Evolutionary conservation across 352 stramenopile genomes (phyloP), one percentile per base, ranked within the genome.

Genomic region (Globisporangium canariense): DNA sequence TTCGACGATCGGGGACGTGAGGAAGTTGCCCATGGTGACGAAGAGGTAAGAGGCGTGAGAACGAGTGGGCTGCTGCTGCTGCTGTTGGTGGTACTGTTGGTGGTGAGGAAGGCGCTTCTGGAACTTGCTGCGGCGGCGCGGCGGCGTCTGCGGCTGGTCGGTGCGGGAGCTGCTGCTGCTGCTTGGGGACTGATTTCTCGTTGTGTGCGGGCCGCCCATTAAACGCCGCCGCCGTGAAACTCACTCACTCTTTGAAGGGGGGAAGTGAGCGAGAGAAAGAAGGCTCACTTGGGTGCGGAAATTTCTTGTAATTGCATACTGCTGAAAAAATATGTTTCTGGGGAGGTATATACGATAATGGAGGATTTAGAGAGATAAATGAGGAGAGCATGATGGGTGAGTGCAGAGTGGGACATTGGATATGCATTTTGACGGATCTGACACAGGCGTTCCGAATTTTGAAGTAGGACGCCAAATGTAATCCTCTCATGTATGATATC

Each of bases 1-100:
- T 20, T 89, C 79, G 40, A 80, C 93, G 53, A 91, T 83, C 52
- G 85, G 85, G 25, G 79, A 78, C 60, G 80, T 75, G 47, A 94
- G 70, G 71, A 92, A 92, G 70, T 94, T 94, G 64, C 86, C 86
- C 86, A 94, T 94, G 66, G 41, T 25, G 32, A 38, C 34, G 25
- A 40, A 8, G 51, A 56, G 41, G 13, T 60, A 50, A n/a, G 28
- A 53, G 32, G 43, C 43, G 43, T n/a, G 43, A 7, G 14, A 14
- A 14, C 40, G 43, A 14, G 51, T 18, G 28, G 34, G 50, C 10
- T 60, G 54, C 36, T 50, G 54, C 1, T 46, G 52, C 52, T 41
- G 20, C 1, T 25, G 20, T 1, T 25, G 57, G 1, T 14, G 36
- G 2, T 47, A 32, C 53, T 41, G 20, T 1, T 25, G 20, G 0